These are phyloP conservation scores for Pestalotiopsis sp. DNA, from an alignment of 2,329 filamentous ascomycete species.

Conservation along the genomic window DNA sequence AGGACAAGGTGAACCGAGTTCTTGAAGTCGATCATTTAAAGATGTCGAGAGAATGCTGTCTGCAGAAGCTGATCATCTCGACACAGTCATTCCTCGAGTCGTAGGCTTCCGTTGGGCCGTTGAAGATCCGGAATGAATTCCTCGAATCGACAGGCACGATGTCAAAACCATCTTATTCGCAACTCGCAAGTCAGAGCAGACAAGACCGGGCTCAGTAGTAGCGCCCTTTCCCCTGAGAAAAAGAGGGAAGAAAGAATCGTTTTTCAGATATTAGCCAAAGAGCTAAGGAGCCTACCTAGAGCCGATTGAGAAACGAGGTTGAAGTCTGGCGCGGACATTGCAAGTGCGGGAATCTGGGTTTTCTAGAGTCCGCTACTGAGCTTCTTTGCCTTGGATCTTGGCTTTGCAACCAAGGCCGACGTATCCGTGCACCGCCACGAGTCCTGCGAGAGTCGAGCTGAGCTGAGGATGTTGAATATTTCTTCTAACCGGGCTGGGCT, in stretches of 20 bases:
- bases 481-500: neutral
- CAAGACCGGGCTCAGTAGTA: neutral
- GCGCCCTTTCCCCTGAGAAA: neutral
- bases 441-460: neutral
- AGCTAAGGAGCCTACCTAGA: neutral
- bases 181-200: neutral
- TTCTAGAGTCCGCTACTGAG: neutral
- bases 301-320: neutral
- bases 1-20: too few species aligned
- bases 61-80: too few species aligned
- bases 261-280: neutral
- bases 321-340: neutral
- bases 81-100: too few species aligned
- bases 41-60: too few species aligned
- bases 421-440: slow-evolving; percentile 4
- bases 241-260: neutral
- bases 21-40: too few species aligned
- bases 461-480: neutral
- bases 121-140: neutral
- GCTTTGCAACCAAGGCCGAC: neutral
- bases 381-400: neutral
- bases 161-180: neutral
- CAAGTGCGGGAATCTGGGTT: neutral
- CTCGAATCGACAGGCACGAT: neutral
- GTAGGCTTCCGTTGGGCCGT: too few species aligned